phyloP scores from a whole-genome alignment of 257 asterid genomes.

The Solanum chiquidenum region DNA sequence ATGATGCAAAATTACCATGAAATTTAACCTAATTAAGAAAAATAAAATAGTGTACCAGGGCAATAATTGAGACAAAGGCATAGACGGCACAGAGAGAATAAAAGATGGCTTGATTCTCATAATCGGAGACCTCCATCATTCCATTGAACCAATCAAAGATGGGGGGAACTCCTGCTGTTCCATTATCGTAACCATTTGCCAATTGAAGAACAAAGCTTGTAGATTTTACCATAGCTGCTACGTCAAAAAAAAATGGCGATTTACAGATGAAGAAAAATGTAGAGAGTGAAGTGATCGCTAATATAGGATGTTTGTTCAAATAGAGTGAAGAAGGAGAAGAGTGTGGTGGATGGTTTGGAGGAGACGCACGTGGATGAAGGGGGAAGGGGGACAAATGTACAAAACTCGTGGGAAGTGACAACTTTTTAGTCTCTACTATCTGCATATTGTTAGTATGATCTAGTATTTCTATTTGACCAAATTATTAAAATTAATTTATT shows the following conservation, averaged over 20 bases:
- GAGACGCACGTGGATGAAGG: neutral
- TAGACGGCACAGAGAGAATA: conserved; percentile 20
- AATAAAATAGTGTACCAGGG: conserved; percentile 5
- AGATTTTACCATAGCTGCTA: neutral
- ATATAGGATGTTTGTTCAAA: neutral
- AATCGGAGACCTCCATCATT: neutral
- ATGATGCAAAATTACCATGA: neutral
- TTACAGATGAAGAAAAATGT: neutral
- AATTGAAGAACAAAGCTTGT: neutral
- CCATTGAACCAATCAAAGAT: conserved; percentile 9
- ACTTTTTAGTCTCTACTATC: neutral
- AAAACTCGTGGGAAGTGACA: neutral
- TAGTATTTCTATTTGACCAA: neutral
- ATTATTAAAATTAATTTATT: no score
- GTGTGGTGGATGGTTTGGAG: neutral
- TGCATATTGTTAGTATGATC: neutral
- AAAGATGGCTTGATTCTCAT: conserved; percentile 9
- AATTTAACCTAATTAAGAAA: neutral
- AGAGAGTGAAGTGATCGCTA: neutral
- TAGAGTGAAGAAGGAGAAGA: neutral
- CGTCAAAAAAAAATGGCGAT: neutral
- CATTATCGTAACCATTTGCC: neutral
- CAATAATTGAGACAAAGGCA: conserved; percentile 18
- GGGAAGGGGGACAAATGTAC: neutral
- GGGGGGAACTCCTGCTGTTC: neutral